Conservation (phyloP, 179 eudicot species). For the Camellia oleifera region DNA sequence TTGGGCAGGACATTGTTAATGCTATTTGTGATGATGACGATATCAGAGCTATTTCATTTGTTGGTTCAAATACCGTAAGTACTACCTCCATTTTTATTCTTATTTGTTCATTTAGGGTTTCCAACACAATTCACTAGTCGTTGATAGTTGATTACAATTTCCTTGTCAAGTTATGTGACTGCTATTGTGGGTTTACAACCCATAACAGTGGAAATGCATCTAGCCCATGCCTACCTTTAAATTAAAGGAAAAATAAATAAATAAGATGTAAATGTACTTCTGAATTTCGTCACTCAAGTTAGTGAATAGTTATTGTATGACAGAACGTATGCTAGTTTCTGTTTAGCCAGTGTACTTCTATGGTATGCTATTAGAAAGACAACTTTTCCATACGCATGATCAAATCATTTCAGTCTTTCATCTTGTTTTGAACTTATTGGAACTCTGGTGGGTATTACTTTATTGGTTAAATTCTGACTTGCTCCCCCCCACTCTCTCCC, state of each 20-base stretch:
- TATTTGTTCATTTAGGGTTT: neutral
- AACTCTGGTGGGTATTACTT: neutral
- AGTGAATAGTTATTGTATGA: neutral
- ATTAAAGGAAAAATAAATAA: too few species aligned
- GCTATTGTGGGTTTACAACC: too few species aligned
- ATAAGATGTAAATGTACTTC: too few species aligned
- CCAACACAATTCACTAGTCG: neutral
- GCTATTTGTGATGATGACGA: constrained; percentile 78
- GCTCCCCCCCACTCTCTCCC: neutral
- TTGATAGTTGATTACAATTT: too few species aligned
- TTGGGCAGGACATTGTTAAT: constrained; percentile 61
- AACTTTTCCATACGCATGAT: neutral
- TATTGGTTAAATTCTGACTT: neutral
- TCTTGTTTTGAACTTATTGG: neutral
- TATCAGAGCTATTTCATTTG: constrained; percentile 48
- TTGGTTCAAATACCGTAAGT: neutral
- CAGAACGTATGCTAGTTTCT: neutral
- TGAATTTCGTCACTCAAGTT: too few species aligned
- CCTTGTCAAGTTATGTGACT: too few species aligned
- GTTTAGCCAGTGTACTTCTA: neutral
- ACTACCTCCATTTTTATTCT: neutral
- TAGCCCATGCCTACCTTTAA: neutral
- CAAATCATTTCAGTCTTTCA: neutral
- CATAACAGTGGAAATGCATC: too few species aligned
- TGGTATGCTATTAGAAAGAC: neutral